Conservation (phyloP, 139 green algal species). For the Nannochloris sp. region DNA sequence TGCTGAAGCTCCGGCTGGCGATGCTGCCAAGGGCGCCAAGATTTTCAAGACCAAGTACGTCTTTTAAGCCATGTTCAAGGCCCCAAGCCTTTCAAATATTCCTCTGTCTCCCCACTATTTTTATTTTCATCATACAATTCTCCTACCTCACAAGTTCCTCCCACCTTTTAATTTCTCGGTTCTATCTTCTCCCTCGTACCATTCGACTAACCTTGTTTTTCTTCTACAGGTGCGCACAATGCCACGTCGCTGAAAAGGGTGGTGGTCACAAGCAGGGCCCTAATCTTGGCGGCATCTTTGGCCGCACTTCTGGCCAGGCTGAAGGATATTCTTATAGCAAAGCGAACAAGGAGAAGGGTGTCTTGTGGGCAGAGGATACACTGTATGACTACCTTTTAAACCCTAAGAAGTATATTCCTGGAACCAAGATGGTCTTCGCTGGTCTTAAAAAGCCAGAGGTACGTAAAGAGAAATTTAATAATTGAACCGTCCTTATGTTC, state of each 20-base stretch:
- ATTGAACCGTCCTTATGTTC: conserved; percentile 23
- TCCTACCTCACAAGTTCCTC: too few relatives aligned
- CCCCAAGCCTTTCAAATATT: not conserved
- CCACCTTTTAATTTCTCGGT: too few relatives aligned
- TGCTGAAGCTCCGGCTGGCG: conserved; percentile 45
- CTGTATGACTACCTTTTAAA: conserved; percentile 96
- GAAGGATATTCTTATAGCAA: conserved; percentile 93
- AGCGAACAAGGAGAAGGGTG: conserved; percentile 94
- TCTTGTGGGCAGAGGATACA: conserved; percentile 79
- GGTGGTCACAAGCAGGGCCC: conserved; percentile 96
- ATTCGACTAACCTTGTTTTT: not conserved
- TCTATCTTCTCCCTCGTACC: not conserved
- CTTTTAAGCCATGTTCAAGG: too few relatives aligned
- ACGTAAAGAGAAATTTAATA: too few relatives aligned
- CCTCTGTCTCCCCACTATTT: not conserved
- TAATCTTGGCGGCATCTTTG: conserved; percentile 95
- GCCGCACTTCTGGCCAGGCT: conserved; percentile 55
- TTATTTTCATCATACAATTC: not conserved
- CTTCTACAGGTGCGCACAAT: conserved; percentile 64
- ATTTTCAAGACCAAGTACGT: conserved; percentile 96
- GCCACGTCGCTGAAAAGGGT: conserved; percentile 87
- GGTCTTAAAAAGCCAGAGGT: conserved; percentile 96
- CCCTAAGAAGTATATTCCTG: conserved; percentile 96
- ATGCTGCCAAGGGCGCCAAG: conserved; percentile 72
- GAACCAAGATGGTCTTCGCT: conserved; percentile 99